A percentile compares a stretch with the other conserved stretches of the same genome.
These are phyloP conservation scores for Heliosperma pusillum DNA, from an alignment of 148 eudicot genomes.

Conservation along the genomic window DNA sequence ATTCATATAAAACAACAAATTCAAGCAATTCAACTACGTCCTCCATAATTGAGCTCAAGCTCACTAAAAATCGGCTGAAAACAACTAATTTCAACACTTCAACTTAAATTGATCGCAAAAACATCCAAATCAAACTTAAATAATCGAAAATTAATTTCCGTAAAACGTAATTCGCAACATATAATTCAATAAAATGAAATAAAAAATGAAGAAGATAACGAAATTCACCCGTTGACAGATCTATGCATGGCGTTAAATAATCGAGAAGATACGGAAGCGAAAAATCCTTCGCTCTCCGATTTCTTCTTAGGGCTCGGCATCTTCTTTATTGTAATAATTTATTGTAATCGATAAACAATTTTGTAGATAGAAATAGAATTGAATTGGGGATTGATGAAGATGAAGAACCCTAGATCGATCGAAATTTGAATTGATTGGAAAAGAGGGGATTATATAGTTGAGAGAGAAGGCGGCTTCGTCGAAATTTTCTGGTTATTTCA, in stretches of 20 bases:
- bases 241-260: conserved; percentile 71
- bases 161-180: neutral
- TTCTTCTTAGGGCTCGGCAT: conserved; percentile 53
- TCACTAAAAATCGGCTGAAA: neutral
- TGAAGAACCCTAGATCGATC: conserved; percentile 32
- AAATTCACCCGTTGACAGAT: conserved; percentile 44
- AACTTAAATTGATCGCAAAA: neutral
- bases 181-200: neutral
- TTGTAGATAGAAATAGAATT: neutral
- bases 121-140: neutral
- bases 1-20: too few species aligned
- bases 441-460: neutral
- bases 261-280: conserved; percentile 63
- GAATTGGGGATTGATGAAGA: conserved; percentile 7
- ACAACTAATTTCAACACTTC: neutral
- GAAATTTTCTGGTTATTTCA: neutral
- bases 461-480: neutral
- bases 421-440: neutral
- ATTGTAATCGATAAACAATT: neutral
- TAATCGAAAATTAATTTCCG: neutral
- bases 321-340: conserved; percentile 7
- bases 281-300: conserved; percentile 48
- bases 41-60: neutral
- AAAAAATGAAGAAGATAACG: neutral
- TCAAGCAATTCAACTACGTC: too few species aligned